These are phyloP conservation scores for Trichophaea hybrida DNA, from an alignment of 2,329 filamentous ascomycete genomes.

Conservation along the genomic window DNA sequence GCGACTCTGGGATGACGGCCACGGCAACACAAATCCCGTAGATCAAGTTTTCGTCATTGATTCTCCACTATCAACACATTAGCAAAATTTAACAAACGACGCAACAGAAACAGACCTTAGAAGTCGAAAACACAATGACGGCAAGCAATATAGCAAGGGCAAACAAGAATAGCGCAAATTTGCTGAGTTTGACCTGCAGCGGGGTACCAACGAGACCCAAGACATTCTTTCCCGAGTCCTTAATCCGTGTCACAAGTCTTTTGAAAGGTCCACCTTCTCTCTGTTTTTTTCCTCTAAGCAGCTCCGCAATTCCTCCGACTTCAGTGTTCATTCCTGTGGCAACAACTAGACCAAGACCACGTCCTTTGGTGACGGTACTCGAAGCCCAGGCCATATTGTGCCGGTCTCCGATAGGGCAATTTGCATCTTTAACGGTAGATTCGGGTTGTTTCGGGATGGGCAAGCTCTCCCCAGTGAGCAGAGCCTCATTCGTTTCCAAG, in stretches of 20 bases:
- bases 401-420: slow-evolving; percentile 55
- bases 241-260: slow-evolving; percentile 37
- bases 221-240: slow-evolving; percentile 37
- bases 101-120: slow-evolving; percentile 86
- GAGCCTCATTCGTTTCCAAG: slow-evolving; percentile 88
- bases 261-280: slow-evolving; percentile 48
- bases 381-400: slow-evolving; percentile 98
- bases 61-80: slow-evolving; percentile 35
- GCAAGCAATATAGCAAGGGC: slow-evolving; percentile 87
- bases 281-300: slow-evolving; percentile 77
- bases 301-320: slow-evolving; percentile 93
- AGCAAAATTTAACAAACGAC: slow-evolving; percentile 51
- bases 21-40: slow-evolving; percentile 88
- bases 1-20: slow-evolving; percentile 89
- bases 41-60: slow-evolving; percentile 44
- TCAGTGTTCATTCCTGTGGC: slow-evolving; percentile 86
- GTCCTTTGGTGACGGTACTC: slow-evolving; percentile 83
- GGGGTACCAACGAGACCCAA: slow-evolving; percentile 61
- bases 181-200: slow-evolving; percentile 89
- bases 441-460: slow-evolving; percentile 43
- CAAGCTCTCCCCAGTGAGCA: slow-evolving; percentile 92
- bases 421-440: slow-evolving; percentile 42
- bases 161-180: slow-evolving; percentile 83
- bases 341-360: slow-evolving; percentile 94
- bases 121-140: slow-evolving; percentile 75